phyloP scores from a whole-genome alignment of 106 monocot species.

The Triglochin maritima region DNA sequence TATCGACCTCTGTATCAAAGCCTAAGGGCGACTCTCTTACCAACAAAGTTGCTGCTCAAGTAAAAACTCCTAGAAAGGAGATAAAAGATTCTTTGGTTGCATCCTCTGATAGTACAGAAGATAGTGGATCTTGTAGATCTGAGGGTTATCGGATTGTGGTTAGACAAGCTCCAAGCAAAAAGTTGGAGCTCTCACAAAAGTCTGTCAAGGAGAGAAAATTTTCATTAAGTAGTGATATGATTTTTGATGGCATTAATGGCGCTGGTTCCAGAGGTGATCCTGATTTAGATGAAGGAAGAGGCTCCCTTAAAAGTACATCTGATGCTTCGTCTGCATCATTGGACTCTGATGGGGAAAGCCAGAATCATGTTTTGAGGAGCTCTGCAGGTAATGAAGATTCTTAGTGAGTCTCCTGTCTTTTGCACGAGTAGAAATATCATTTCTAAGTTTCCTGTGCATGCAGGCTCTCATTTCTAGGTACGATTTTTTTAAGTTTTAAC shows the following conservation, averaged over 20 bases:
- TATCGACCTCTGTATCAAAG: background rate
- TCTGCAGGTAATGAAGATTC: constrained; percentile 1
- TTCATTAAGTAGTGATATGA: background rate
- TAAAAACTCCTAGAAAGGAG: background rate
- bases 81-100: background rate
- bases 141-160: constrained; percentile 4
- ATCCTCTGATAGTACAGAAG: constrained; percentile 5
- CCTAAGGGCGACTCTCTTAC: background rate
- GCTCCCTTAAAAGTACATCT: background rate
- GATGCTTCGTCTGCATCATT: background rate
- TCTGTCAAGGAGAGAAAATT: constrained; percentile 1
- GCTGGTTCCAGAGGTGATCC: constrained; percentile 3
- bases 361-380: background rate
- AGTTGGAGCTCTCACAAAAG: background rate
- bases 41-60: background rate
- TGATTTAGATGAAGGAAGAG: background rate
- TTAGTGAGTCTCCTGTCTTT: no score
- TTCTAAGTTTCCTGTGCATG: background rate
- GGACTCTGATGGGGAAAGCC: background rate
- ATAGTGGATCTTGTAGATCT: background rate
- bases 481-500: background rate
- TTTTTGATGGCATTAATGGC: constrained; percentile 7
- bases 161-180: constrained; percentile 10
- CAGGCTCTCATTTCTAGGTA: background rate
- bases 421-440: no score